A percentile compares a stretch with the other conserved stretches of the same genome.
These are phyloP conservation scores for Penicillium longicatenatum DNA, from an alignment of 495 filamentous ascomycete genomes.

Conservation along the genomic window DNA sequence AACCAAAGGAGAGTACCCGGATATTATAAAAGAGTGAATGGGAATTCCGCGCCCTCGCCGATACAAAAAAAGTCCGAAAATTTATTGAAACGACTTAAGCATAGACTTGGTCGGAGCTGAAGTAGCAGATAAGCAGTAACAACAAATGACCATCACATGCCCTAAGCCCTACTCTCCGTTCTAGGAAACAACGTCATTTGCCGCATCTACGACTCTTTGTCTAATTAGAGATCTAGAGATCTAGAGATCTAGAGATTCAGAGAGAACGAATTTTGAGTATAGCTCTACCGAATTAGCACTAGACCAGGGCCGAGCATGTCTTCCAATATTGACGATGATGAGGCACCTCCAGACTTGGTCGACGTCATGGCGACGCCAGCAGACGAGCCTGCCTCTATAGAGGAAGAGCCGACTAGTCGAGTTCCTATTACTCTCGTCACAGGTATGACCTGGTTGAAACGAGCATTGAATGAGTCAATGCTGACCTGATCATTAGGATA, in stretches of 20 bases:
- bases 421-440: constrained; percentile 97
- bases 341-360: constrained; percentile 73
- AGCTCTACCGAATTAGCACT: background rate
- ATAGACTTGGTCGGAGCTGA: constrained; percentile 8
- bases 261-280: background rate
- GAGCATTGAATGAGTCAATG: background rate
- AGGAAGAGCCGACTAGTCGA: constrained; percentile 44
- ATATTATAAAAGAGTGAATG: constrained; percentile 24
- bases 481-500: constrained; percentile 55
- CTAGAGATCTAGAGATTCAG: background rate
- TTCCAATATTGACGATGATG: constrained; percentile 64
- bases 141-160: constrained; percentile 35
- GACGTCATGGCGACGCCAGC: constrained; percentile 46
- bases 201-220: constrained; percentile 37
- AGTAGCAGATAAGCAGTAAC: constrained; percentile 19
- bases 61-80: constrained; percentile 11
- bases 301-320: constrained; percentile 9
- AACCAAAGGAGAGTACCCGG: constrained; percentile 23
- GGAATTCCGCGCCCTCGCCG: constrained; percentile 19
- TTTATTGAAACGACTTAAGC: constrained; percentile 15
- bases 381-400: constrained; percentile 19
- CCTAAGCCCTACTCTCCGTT: constrained; percentile 45
- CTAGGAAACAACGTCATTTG: constrained; percentile 41
- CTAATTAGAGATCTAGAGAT: background rate
- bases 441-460: constrained; percentile 47